Base-by-base conservation (phyloP, 177 flowering plant genomes). In the Vitis hybrid region DNA sequence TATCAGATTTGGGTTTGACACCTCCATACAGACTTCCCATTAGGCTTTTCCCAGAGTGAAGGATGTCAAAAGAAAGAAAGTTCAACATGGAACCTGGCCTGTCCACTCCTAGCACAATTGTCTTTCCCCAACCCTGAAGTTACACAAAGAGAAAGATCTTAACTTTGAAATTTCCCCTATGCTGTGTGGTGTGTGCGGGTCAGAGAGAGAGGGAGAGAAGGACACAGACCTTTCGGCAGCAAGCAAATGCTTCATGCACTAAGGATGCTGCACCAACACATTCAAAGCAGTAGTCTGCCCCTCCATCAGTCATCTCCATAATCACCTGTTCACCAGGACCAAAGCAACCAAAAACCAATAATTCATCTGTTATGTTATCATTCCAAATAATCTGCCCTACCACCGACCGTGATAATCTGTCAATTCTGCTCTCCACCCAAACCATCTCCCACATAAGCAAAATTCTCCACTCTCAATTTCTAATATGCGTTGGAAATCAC, bases 281-380 rank as follows among this genome's bases (percentile, higher is more conserved):
- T 70, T 93, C 98, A 52, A 93, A 91, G 81, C 97, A 85, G 58
- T 83, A 90, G 67, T 91, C 98, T 50, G 89, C 98, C 49, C 94
- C 98, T 2, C 95, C 98, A 61, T 64, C 83, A 7, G 97, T 93
- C 87, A 93, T 83, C 70, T 91, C 90, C 0, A 13, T 69, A 32
- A 88, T 83, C 61, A 80, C 84, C 91, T 90, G 76, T 67, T 50
- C 57, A 52, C 32, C 41, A 30, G 15, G 35, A 6, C 17, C 30
- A 27, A 15, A 46, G 24, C 21, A 41, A 78, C 12, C 24, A 61
- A 50, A 54, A 64, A 20, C 41, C 3, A 64, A 21, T 10, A 21
- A 27, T 27, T 27, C 30, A 27, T 27, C 30, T 27, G 30, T 27
- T 27, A 27, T 27, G 30, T 27, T 27, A 27, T 27, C 20, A 11